phyloP scores from a whole-genome alignment of 1,284 basidiomycete species.

The Ceratobasidium papillatum region DNA sequence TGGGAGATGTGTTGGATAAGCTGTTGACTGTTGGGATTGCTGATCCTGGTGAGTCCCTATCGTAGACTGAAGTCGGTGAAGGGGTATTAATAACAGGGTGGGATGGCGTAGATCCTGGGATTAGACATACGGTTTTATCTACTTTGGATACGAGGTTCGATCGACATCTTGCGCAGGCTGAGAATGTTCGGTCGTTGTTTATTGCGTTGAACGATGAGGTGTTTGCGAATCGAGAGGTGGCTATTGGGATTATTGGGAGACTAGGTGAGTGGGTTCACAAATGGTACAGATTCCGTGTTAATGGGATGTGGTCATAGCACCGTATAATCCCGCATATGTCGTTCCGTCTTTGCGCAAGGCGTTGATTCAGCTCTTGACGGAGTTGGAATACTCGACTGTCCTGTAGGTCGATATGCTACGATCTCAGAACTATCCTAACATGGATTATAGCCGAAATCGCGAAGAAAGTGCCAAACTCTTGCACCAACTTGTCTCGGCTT shows the following conservation, averaged over 20 bases:
- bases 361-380: constrained; percentile 95
- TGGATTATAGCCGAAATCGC: constrained; percentile 69
- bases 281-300: neutral
- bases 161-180: constrained; percentile 97
- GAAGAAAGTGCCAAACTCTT: constrained; percentile 93
- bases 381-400: constrained; percentile 95
- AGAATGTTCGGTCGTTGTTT: constrained; percentile 96
- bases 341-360: constrained; percentile 98
- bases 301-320: neutral
- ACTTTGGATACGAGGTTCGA: constrained; percentile 95
- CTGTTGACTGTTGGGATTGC: constrained; percentile 96
- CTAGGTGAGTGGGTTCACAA: constrained; percentile 64
- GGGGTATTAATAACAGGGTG: too few relatives aligned
- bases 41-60: constrained; percentile 77
- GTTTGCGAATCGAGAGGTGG: constrained; percentile 91
- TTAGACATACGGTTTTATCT: constrained; percentile 88
- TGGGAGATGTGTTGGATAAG: constrained; percentile 98
- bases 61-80: neutral
- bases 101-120: constrained; percentile 69
- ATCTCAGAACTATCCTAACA: constrained; percentile 28
- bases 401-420: constrained; percentile 60
- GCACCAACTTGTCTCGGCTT: constrained; percentile 87
- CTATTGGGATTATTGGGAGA: constrained; percentile 91
- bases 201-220: constrained; percentile 98
- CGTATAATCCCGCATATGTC: constrained; percentile 96